A percentile compares a stretch with the other conserved stretches of the same genome.
phyloP scores from a whole-genome alignment of 441 rosid species.

The Euphorbia schlechtendalii region DNA sequence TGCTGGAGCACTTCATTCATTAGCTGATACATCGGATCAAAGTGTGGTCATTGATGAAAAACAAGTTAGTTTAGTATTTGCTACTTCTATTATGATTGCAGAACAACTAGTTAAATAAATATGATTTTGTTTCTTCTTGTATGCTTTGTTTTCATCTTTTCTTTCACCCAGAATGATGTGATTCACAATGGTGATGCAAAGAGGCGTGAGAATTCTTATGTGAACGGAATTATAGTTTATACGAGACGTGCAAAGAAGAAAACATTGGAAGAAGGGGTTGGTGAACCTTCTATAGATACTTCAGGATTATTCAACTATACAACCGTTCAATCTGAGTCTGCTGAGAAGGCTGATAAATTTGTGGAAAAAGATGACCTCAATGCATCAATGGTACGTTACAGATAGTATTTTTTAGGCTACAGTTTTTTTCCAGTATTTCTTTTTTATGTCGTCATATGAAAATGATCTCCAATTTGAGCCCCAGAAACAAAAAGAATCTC shows the following conservation, averaged over 20 bases:
- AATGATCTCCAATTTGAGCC: background rate
- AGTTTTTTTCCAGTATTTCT: no score
- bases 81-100: background rate
- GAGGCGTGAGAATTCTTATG: background rate
- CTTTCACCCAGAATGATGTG: constrained; percentile 5
- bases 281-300: background rate
- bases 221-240: constrained; percentile 12
- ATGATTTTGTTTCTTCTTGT: background rate
- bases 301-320: constrained; percentile 4
- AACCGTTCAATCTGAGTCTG: background rate
- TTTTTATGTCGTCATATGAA: background rate
- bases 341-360: background rate
- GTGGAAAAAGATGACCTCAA: background rate
- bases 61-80: background rate
- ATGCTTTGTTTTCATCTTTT: background rate
- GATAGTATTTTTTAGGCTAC: background rate
- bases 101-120: background rate
- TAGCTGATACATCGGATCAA: constrained; percentile 10
- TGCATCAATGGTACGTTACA: constrained; percentile 11
- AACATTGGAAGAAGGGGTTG: background rate
- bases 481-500: background rate
- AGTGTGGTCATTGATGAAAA: background rate
- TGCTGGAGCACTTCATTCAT: constrained; percentile 4
- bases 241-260: background rate
- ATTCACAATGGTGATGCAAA: constrained; percentile 4